These are phyloP conservation scores for Claviceps sorghi DNA, from an alignment of 2,329 filamentous ascomycete species.

Conservation along the genomic window DNA sequence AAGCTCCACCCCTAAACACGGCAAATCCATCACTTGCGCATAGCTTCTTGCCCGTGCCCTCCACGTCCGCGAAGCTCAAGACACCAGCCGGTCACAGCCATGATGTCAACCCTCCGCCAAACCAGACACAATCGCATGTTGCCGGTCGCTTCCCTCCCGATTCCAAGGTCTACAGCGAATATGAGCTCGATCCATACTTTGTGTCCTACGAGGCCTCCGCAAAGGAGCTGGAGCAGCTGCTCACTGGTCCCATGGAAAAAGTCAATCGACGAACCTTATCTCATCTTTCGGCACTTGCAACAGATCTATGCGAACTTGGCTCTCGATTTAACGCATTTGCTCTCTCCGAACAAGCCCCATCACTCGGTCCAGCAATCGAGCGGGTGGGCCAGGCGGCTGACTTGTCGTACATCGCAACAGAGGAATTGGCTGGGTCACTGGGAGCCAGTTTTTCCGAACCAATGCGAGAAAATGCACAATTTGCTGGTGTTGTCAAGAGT, in stretches of 20 bases:
- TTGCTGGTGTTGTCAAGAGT: constrained; percentile 80
- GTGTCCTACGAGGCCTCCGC: constrained; percentile 84
- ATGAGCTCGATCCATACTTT: constrained; percentile 92
- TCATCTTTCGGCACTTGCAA: constrained; percentile 68
- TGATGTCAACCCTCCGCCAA: constrained; percentile 21
- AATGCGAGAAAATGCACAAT: constrained; percentile 95
- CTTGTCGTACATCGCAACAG: constrained; percentile 87
- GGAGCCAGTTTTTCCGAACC: constrained; percentile 92
- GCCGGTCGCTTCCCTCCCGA: constrained; percentile 74
- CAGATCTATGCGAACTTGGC: constrained; percentile 83
- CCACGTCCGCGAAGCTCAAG: constrained; percentile 74
- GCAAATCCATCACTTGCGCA: constrained; percentile 86
- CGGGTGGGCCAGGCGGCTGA: constrained; percentile 89
- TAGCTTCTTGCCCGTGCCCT: constrained; percentile 72
- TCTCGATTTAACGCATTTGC: constrained; percentile 97
- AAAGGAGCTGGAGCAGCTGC: constrained; percentile 73
- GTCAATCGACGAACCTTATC: constrained; percentile 81
- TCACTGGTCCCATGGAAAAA: constrained; percentile 91
- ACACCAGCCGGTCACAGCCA: constrained; percentile 27
- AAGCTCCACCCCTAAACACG: constrained; percentile 86
- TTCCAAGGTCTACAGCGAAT: constrained; percentile 61
- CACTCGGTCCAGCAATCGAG: constrained; percentile 84
- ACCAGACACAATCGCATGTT: constrained; percentile 37
- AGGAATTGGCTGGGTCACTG: constrained; percentile 76
- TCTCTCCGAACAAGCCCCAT: constrained; percentile 77